These are phyloP conservation scores for Psilocybe subaeruginosa DNA, from an alignment of 768 basidiomycete species.

Conservation along the genomic window DNA sequence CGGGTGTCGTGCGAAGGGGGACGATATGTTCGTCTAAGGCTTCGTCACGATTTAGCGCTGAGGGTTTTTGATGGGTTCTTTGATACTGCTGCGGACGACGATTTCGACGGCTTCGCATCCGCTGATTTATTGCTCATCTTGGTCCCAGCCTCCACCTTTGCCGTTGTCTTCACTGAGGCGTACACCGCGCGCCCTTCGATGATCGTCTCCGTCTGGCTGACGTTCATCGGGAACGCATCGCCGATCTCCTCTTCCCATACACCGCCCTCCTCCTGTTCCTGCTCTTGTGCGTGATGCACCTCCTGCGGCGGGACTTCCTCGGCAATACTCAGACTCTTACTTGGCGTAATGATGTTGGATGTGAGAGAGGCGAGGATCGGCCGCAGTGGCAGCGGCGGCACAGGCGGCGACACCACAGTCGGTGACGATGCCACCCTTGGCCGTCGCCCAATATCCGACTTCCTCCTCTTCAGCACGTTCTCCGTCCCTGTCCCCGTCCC, in stretches of 20 bases:
- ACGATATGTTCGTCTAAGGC: neutral
- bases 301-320: neutral
- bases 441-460: constrained; percentile 14
- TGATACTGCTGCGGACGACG: neutral
- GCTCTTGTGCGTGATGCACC: constrained; percentile 2
- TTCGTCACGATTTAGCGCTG: constrained; percentile 7
- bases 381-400: constrained; percentile 13
- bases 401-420: constrained; percentile 15
- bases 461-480: constrained; percentile 15
- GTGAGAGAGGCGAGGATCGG: constrained; percentile 19
- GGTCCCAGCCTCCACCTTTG: neutral
- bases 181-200: constrained; percentile 16
- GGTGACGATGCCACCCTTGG: constrained; percentile 7
- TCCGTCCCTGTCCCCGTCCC: neutral
- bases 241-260: constrained; percentile 32
- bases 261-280: constrained; percentile 19
- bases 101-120: neutral
- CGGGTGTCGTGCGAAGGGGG: neutral
- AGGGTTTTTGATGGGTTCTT: constrained; percentile 7
- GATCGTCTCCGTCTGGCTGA: constrained; percentile 27
- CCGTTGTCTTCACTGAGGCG: neutral
- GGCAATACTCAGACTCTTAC: neutral
- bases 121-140: neutral
- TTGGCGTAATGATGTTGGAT: neutral
- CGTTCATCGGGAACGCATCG: constrained; percentile 26